Base-by-base conservation (phyloP, 169 alveolate species). In the Plasmodium cynomolgi region DNA sequence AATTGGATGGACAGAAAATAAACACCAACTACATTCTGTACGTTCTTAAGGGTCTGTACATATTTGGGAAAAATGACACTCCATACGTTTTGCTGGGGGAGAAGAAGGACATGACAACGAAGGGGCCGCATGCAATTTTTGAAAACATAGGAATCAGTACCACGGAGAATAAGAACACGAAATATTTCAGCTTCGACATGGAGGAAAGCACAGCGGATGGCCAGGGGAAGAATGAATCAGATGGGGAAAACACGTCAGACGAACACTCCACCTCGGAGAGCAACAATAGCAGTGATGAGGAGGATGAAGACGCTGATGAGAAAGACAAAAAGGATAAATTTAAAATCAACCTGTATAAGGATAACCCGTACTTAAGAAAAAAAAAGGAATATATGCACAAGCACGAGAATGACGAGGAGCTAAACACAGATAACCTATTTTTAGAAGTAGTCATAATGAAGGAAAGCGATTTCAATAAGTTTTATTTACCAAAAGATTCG, bases 111-210 rank as follows among this genome's bases (percentile, higher is more conserved):
- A 82, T 91, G 92, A 15, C 77, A 15, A 15, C 56, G 34, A 50
- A 81, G 13, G 92, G 31, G 39, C 71, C 95, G 29, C 95, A 91
- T 73, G 86, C 92, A n/a, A 71, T 82, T 20, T 91, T 91, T 82
- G 92, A 91, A 82, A 91, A 91, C 56, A 58, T 91, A 47, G 95
- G 95, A 37, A 58, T 91, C 39, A 91, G 95, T 91, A 91, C 95
- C 5, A 73, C 73, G 31, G 91, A 91, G 5, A 91, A 81, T 54
- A 91, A 62, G 62, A 91, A 91, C 75, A 91, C 95, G 15, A 81
- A 82, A 81, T 82, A 91, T 91, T 91, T 91, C 50, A 68, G 80
- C 58, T 91, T 91, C 79, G 94, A 44, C n/a, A 5, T 39, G 1
- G 90, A 62, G 11, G 80, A 91, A 0, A 81, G 56, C 29, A 37